A percentile compares a stretch with the other conserved stretches of the same genome.
phyloP scores from a whole-genome alignment of 805 yeast species.

The Metschnikowia proteae region DNA sequence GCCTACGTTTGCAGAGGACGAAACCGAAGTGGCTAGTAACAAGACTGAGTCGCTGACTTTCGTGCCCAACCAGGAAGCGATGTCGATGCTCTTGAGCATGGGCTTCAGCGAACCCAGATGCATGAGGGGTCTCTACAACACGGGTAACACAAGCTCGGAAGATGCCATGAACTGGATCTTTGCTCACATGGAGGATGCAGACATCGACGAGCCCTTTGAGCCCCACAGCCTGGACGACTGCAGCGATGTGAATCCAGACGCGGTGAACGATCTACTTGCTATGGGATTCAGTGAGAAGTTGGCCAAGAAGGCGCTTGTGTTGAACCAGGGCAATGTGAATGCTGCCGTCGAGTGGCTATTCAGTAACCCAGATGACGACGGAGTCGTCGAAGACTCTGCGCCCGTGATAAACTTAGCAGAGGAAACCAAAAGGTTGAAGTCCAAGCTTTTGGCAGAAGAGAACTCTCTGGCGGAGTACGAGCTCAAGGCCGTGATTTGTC shows the following conservation, averaged over 20 bases:
- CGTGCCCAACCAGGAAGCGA: slow-evolving; percentile 51
- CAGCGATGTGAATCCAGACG: slow-evolving; percentile 28
- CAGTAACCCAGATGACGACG: slow-evolving; percentile 73
- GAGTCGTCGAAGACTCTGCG: slow-evolving; percentile 40
- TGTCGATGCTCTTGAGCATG: slow-evolving; percentile 64
- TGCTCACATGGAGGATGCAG: slow-evolving; percentile 81
- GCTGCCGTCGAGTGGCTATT: slow-evolving; percentile 92
- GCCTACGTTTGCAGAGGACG: slow-evolving; percentile 35
- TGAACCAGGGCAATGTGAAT: slow-evolving; percentile 60
- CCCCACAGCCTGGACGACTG: slow-evolving; percentile 11
- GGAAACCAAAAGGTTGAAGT: slow-evolving; percentile 17
- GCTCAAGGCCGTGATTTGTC: slow-evolving; percentile 71
- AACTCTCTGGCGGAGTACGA: slow-evolving; percentile 33
- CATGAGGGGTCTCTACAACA: slow-evolving; percentile 62
- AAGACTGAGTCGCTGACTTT: slow-evolving; percentile 29
- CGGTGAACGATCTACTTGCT: slow-evolving; percentile 45
- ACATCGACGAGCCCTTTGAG: slow-evolving; percentile 62
- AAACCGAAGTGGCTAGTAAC: slow-evolving; percentile 15
- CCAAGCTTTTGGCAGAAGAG: slow-evolving; percentile 11
- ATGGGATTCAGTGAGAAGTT: slow-evolving; percentile 78
- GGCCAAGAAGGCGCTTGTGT: slow-evolving; percentile 67
- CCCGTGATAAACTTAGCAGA: slow-evolving; percentile 28
- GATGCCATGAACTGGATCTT: slow-evolving; percentile 88
- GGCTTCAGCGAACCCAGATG: slow-evolving; percentile 78
- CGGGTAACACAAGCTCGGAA: slow-evolving; percentile 65